phyloP scores from a whole-genome alignment of 2,329 filamentous ascomycete species.

The Sarocladium strictum region DNA sequence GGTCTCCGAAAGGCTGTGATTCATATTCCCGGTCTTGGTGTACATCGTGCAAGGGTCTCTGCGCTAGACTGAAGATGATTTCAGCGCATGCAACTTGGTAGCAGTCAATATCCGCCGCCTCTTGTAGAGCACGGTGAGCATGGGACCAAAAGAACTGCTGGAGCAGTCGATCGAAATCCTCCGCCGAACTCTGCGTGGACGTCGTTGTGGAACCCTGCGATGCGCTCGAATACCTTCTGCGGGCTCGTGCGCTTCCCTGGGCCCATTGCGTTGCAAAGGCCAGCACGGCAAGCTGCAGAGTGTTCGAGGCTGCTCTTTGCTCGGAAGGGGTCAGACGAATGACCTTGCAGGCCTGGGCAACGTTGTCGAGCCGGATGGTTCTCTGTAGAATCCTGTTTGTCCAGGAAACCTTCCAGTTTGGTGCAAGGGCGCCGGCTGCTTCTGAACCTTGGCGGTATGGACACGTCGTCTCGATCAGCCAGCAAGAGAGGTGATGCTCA shows the following conservation, averaged over 20 bases:
- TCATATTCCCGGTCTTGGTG: not conserved
- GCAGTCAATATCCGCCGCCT: slow-evolving; percentile 28
- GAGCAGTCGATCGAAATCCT: slow-evolving; percentile 30
- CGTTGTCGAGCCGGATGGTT: slow-evolving; percentile 38
- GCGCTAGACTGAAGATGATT: slow-evolving; percentile 30
- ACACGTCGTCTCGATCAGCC: slow-evolving; percentile 45
- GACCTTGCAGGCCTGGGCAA: slow-evolving; percentile 31
- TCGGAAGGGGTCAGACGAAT: slow-evolving; percentile 31
- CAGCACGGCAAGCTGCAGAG: slow-evolving; percentile 41
- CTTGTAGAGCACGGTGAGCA: slow-evolving; percentile 26
- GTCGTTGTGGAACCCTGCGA: no score
- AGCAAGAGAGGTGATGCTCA: slow-evolving; percentile 45
- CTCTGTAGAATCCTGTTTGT: slow-evolving; percentile 41
- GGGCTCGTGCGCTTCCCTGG: slow-evolving; percentile 24
- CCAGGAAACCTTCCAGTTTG: slow-evolving; percentile 32
- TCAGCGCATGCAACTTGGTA: slow-evolving; percentile 32
- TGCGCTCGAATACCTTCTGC: slow-evolving; percentile 11
- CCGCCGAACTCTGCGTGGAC: slow-evolving; percentile 10
- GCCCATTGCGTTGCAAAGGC: slow-evolving; percentile 47
- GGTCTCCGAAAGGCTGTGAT: not conserved
- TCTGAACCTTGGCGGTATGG: slow-evolving; percentile 28
- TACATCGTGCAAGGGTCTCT: slow-evolving; percentile 20
- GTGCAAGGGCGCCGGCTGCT: slow-evolving; percentile 17
- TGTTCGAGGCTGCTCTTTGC: slow-evolving; percentile 32
- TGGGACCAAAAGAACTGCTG: slow-evolving; percentile 30